Evolutionary conservation across 2,329 filamentous ascomycete species (phyloP), one percentile per base, ranked within the genome.

Genomic region (Paecilomyces sp.): DNA sequence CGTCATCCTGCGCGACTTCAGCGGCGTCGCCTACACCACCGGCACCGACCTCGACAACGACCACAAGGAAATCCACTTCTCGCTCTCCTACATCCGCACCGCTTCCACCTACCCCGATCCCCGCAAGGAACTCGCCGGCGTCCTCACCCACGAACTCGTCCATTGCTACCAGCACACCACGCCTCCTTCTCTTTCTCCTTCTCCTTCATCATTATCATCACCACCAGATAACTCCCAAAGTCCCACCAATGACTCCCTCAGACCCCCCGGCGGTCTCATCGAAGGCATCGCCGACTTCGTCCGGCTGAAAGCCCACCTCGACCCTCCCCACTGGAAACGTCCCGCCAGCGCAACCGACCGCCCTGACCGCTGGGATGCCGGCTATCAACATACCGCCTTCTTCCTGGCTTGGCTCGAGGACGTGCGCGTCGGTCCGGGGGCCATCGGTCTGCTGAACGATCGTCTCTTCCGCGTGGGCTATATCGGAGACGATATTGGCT

Each of bases 271-370:
- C 0, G 94, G 94, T 0, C 75, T 97, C 54, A 88, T 96, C 59
- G 93, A 97, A 75, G 93, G 93, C 0, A 85, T 97, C 57, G 93
- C 93, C 22, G 94, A 97, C 76, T 97, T 91, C 85, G 92, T 97
- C 25, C 84, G 93, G 1, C 77, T 97, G 62, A 86, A 85, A 64
- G 87, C 87, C 56, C 83, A 83, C 0, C 81, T 95, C 30, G 84
- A 80, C 8, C 91, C 93, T 50, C 89, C 90, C 56, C 92, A 97
- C 76, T 97, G 93, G 93, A 88, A 85, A 70, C 75, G 75, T 51
- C 78, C 79, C 25, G 72, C 73, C 2, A 69, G 67, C 53, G 67
- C 72, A 2, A 79, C 78, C 2, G 81, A 84, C 30, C 64, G 73
- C 15, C 76, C 80, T 18, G 83, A 83, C 18, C 81, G 83, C n/a